Evolutionary conservation across 2,329 filamentous ascomycete species (phyloP), one percentile per base, ranked within the genome.

Genomic region (Geosmithia morbida): DNA sequence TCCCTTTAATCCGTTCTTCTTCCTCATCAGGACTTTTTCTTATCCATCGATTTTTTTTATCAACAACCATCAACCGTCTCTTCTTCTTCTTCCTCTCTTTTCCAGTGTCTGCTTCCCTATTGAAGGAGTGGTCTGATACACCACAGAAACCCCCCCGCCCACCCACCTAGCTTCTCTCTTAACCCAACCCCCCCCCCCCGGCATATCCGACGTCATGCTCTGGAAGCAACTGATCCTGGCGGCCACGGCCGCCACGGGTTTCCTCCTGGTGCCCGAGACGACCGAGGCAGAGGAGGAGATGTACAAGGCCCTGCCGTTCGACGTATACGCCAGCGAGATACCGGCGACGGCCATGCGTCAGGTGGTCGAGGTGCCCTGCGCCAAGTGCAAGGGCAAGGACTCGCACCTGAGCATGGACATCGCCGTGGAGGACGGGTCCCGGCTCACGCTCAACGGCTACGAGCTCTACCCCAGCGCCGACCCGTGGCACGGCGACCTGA

Each of bases 371-470:
- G 55, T 81, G 39, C 65, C 71, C 50, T 82, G 78, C 56, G 64
- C 67, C 18, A 70, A 71, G 51, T 81, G 78, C 56, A 67, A 69
- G 11, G 67, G 74, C 47, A 54, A 53, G 33, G 54, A 66, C 48
- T 66, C 62, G 56, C 64, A 69, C 48, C 61, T 81, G 48, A 63
- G 70, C 52, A 64, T 84, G 40, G 67, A 73, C 54, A 75, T 84
- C 55, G 63, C 59, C 49, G 59, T 83, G 51, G 67, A 74, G 16
- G 64, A 64, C 44, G 56, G 57, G 49, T 68, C 73, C 51, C 65
- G 63, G 41, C 64, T 85, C 22, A 56, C 75, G 39, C 55, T 83
- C 49, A 83, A 83, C 60, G 75, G 71, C 49, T 71, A 74, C 50
- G 72, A 77, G 54, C 65, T 84, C 17, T 84, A 79, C 53, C 75